These are phyloP conservation scores for Didymella sp. DNA, from an alignment of 2,329 filamentous ascomycete species.

Conservation along the genomic window DNA sequence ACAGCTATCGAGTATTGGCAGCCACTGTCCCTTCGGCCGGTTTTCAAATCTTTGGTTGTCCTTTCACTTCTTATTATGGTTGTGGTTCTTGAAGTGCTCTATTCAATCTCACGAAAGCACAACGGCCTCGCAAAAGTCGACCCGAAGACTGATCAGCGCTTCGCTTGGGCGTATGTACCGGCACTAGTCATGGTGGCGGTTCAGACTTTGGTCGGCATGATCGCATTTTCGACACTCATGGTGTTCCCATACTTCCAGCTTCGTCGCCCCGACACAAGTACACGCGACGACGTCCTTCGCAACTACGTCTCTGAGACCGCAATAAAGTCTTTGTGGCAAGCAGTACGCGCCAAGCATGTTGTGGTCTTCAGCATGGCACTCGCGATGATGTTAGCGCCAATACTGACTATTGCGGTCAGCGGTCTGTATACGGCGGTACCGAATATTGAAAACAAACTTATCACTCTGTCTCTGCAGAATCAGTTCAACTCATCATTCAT, in stretches of 20 bases:
- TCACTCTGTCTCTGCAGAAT: not conserved
- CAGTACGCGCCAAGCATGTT: not conserved
- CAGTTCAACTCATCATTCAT: not conserved
- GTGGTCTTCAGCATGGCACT: not conserved
- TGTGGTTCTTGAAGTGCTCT: not conserved
- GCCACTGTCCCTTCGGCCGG: not conserved
- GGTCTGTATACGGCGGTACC: not conserved
- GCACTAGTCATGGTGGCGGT: not conserved
- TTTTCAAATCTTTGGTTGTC: not conserved
- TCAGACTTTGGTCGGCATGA: not conserved
- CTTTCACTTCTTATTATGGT: not conserved
- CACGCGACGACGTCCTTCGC: not conserved
- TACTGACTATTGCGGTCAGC: not conserved
- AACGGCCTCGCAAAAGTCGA: not conserved
- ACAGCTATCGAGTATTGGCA: not conserved
- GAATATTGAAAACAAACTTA: not conserved
- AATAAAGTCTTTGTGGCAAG: not conserved
- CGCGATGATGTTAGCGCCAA: not conserved
- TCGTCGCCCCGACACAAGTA: not conserved
- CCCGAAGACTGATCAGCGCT: not conserved
- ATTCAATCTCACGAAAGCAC: not conserved
- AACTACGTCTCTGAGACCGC: not conserved
- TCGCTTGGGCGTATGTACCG: not conserved
- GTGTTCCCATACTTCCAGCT: not conserved
- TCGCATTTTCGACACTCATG: not conserved